Percentiles rank a stretch among this genome's conserved stretches.
Evolutionary conservation across 345 rosid genomes (phyloP).

Genomic region (Stellera chamaejasme): DNA sequence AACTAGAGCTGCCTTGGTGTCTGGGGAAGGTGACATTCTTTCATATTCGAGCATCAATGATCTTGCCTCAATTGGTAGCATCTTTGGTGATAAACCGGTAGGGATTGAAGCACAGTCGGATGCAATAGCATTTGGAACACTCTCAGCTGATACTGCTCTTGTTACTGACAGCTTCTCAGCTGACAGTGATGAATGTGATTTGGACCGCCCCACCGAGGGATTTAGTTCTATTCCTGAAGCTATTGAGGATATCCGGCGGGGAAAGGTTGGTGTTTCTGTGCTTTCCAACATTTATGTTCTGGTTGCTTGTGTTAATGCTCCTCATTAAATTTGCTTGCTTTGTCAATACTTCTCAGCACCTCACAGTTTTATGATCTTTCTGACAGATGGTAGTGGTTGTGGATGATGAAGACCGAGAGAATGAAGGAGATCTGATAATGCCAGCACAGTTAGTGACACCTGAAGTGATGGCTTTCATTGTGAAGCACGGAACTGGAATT

Average conservation of each 20-base stretch:
- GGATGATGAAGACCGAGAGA: conserved; percentile 93
- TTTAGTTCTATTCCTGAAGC: conserved; percentile 81
- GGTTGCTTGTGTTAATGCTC: background rate
- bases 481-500: conserved; percentile 86
- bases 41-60: conserved; percentile 32
- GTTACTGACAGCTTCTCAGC: conserved; percentile 30
- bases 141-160: conserved; percentile 37
- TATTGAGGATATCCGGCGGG: conserved; percentile 82
- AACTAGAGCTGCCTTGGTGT: conserved; percentile 42
- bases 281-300: background rate
- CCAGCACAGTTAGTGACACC: conserved; percentile 81
- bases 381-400: conserved; percentile 85
- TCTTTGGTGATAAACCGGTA: conserved; percentile 18
- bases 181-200: conserved; percentile 57
- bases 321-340: background rate
- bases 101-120: conserved; percentile 29
- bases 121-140: conserved; percentile 32
- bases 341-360: too few relatives aligned
- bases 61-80: conserved; percentile 20
- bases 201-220: conserved; percentile 65
- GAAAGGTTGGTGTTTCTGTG: conserved; percentile 49
- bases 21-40: conserved; percentile 53
- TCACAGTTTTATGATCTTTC: background rate
- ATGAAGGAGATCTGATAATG: conserved; percentile 91
- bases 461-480: conserved; percentile 94